phyloP scores from a whole-genome alignment of 495 filamentous ascomycete species.

The Podospora australis region DNA sequence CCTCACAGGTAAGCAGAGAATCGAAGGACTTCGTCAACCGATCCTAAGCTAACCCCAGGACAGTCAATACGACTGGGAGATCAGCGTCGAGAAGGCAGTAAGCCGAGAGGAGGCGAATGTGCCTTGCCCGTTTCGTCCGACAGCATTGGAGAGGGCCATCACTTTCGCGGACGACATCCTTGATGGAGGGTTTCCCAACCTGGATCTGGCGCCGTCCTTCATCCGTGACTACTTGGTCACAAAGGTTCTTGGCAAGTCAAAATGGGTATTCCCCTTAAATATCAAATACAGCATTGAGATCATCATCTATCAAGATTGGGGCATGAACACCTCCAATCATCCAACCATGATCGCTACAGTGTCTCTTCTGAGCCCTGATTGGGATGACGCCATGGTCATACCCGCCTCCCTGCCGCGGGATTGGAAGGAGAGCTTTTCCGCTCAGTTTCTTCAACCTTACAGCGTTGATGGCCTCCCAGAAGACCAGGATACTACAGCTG shows the following conservation, averaged over 20 bases:
- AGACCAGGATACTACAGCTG: not conserved
- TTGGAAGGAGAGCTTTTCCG: conserved; percentile 12
- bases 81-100: conserved; percentile 6
- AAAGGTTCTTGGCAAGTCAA: conserved; percentile 10
- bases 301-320: conserved; percentile 8
- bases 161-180: not conserved
- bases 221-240: not conserved
- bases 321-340: not conserved
- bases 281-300: conserved; percentile 15
- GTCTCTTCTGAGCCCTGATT: conserved; percentile 9
- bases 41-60: conserved; percentile 4
- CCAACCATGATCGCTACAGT: conserved; percentile 4
- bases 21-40: not conserved
- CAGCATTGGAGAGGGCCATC: not conserved
- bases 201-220: not conserved
- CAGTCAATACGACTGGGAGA: conserved; percentile 19
- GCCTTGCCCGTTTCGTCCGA: not conserved
- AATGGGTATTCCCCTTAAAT: conserved; percentile 9
- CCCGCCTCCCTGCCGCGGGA: conserved; percentile 2
- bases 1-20: conserved; percentile 33
- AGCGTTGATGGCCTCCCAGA: not conserved
- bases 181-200: not conserved
- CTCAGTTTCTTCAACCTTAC: conserved; percentile 7
- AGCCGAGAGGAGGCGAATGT: not conserved
- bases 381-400: conserved; percentile 13